These are phyloP conservation scores for Cryptococcus jaspeensis DNA, from an alignment of 1,284 basidiomycete genomes.

Conservation along the genomic window DNA sequence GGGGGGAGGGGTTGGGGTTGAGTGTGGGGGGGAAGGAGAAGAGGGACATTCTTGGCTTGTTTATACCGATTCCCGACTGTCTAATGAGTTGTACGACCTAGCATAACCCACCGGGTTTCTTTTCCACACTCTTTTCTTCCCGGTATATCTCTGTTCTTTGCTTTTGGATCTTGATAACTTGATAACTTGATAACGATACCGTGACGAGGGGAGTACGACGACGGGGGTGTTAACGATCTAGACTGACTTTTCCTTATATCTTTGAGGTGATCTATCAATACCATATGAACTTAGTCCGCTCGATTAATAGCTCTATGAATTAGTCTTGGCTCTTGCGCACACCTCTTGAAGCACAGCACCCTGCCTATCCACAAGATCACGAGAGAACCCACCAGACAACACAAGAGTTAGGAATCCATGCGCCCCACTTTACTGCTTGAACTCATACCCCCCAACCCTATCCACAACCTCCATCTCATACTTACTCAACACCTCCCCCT, in stretches of 20 bases:
- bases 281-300: not conserved
- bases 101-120: not conserved
- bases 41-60: too few species aligned
- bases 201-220: too few species aligned
- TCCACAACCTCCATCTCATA: constrained; percentile 67
- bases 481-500: constrained; percentile 60
- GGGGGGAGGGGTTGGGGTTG: too few species aligned
- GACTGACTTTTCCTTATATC: not conserved
- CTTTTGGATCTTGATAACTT: not conserved
- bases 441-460: constrained; percentile 70
- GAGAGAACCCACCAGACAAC: too few species aligned
- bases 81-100: constrained; percentile 1
- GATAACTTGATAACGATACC: not conserved
- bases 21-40: too few species aligned
- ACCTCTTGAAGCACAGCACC: not conserved
- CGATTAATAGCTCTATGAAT: not conserved
- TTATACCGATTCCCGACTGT: not conserved
- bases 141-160: not conserved
- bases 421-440: constrained; percentile 42
- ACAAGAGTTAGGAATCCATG: too few species aligned
- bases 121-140: not conserved
- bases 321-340: not conserved
- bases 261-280: not conserved
- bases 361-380: too few species aligned
- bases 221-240: too few species aligned